These are phyloP conservation scores for Fragaria iinumae DNA, from an alignment of 306 rosid species.

Conservation along the genomic window DNA sequence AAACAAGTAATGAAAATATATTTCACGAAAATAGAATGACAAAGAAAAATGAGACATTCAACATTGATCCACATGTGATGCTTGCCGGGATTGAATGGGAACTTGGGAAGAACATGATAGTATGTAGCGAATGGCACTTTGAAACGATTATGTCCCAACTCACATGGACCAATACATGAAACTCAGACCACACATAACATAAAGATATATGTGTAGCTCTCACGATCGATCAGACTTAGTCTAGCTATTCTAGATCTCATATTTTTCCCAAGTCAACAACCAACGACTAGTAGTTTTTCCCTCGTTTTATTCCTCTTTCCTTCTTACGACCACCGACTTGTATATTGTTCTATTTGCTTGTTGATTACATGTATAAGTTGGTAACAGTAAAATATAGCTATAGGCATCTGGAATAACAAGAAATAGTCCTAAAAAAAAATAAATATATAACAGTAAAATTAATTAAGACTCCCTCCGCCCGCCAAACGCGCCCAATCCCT, in stretches of 20 bases:
- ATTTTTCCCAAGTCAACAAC: neutral
- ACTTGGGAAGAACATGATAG: neutral
- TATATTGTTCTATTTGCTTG: neutral
- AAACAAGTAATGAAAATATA: too few species aligned
- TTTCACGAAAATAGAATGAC: too few species aligned
- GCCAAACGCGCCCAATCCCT: slow-evolving; percentile 25
- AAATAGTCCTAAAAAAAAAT: neutral
- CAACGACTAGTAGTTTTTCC: neutral
- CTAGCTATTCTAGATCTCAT: neutral
- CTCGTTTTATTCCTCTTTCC: neutral
- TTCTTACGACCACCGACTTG: neutral
- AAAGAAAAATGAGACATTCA: neutral
- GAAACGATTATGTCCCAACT: neutral
- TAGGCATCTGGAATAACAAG: slow-evolving; percentile 2
- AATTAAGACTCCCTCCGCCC: slow-evolving; percentile 12
- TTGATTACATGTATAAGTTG: neutral
- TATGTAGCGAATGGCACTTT: neutral
- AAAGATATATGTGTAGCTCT: neutral
- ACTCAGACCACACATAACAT: neutral
- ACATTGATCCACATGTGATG: neutral
- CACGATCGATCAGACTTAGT: neutral
- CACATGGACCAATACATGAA: neutral
- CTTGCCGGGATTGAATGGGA: neutral
- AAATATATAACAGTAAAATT: neutral
- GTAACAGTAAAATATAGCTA: neutral